Evolutionary conservation across 441 rosid species (phyloP).

Genomic region (Populus hybrid): DNA sequence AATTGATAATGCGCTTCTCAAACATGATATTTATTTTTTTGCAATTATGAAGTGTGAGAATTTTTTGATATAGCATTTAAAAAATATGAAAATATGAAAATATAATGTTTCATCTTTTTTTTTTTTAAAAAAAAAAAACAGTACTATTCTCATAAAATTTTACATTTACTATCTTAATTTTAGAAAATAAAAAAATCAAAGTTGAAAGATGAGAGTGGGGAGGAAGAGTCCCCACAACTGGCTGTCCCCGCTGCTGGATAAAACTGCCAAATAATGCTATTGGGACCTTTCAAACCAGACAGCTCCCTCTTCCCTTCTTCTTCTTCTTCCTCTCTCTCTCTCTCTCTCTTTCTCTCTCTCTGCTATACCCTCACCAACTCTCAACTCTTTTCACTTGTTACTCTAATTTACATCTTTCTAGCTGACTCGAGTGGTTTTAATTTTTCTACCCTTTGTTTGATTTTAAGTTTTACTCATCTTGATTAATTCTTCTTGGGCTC

Average conservation of each 20-base stretch:
- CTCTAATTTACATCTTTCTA: background rate
- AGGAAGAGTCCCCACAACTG: constrained; percentile 58
- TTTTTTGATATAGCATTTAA: too few relatives aligned
- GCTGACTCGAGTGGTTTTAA: background rate
- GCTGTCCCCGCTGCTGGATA: constrained; percentile 72
- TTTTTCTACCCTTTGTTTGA: background rate
- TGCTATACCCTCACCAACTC: constrained; percentile 38
- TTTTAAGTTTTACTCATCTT: constrained; percentile 9
- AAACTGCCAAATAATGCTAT: constrained; percentile 72
- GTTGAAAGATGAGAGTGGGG: background rate
- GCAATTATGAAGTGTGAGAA: too few relatives aligned
- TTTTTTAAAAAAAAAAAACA: too few relatives aligned
- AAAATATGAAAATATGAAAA: too few relatives aligned
- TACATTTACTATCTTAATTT: too few relatives aligned
- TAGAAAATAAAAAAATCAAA: too few relatives aligned
- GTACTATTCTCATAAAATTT: too few relatives aligned
- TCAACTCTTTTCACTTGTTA: background rate
- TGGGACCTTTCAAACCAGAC: constrained; percentile 54
- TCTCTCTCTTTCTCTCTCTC: constrained; percentile 20
- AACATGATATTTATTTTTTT: too few relatives aligned
- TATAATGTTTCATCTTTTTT: too few relatives aligned
- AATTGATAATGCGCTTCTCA: too few relatives aligned
- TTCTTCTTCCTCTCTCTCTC: too few relatives aligned
- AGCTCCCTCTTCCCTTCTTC: constrained; percentile 8
- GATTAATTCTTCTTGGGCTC: constrained; percentile 16